A percentile compares a stretch with the other conserved stretches of the same genome.
Evolutionary conservation across 129 eudicot genomes (phyloP).

Genomic region (Flaveria brownii): DNA sequence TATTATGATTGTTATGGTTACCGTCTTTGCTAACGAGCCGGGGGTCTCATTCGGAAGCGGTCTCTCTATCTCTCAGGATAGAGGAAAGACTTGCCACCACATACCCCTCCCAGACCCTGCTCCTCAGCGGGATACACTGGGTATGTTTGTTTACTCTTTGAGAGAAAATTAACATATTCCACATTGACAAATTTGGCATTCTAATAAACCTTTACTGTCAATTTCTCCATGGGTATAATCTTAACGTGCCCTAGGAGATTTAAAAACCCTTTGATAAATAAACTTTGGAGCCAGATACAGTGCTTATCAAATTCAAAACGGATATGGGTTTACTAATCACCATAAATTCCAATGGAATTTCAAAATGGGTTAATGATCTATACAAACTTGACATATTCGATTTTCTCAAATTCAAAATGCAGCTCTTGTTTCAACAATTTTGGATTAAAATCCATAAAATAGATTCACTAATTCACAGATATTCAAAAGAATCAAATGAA

Average conservation of each 20-base stretch:
- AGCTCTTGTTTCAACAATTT: constrained; percentile 21
- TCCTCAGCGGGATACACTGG: too few relatives aligned
- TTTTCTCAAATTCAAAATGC: constrained; percentile 14
- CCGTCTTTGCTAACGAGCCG: too few relatives aligned
- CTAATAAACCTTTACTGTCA: not conserved
- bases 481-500: constrained; percentile 15
- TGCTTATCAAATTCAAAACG: not conserved
- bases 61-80: too few relatives aligned
- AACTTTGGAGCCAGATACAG: not conserved
- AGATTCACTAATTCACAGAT: not conserved
- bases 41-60: too few relatives aligned
- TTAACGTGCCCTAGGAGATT: constrained; percentile 16
- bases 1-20: too few relatives aligned
- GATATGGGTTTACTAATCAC: not conserved
- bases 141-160: not conserved
- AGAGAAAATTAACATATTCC: not conserved
- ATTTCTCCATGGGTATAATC: not conserved
- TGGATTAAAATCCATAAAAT: constrained; percentile 7
- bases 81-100: too few relatives aligned
- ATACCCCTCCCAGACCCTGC: too few relatives aligned
- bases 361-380: not conserved
- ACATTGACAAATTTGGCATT: not conserved
- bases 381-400: not conserved
- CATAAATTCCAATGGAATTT: constrained; percentile 4
- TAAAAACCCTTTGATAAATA: not conserved